Evolutionary conservation across 768 basidiomycete genomes (phyloP).

Genomic region (Astraeus odoratus): DNA sequence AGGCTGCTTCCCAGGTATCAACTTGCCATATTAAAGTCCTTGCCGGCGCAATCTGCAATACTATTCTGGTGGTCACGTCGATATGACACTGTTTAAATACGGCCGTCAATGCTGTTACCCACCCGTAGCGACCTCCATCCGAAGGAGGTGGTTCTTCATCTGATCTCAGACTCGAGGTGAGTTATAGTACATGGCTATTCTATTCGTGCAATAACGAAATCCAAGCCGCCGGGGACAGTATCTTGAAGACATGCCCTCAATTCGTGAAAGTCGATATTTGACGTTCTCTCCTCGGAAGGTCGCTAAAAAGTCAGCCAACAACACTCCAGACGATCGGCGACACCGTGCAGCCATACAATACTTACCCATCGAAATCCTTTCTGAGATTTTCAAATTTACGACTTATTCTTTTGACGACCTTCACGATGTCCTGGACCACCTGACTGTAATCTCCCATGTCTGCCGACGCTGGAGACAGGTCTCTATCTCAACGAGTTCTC

Average conservation of each 20-base stretch:
- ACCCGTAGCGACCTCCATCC: too few species aligned
- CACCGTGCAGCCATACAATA: neutral
- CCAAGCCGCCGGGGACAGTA: too few species aligned
- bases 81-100: too few species aligned
- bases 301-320: neutral
- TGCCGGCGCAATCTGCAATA: too few species aligned
- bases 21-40: too few species aligned
- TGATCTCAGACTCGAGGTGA: too few species aligned
- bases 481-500: slow-evolving; percentile 33
- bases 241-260: neutral
- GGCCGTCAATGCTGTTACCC: too few species aligned
- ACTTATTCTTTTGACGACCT: slow-evolving; percentile 21
- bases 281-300: neutral
- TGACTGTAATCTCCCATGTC: slow-evolving; percentile 39
- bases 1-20: too few species aligned
- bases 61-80: too few species aligned
- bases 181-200: neutral
- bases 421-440: slow-evolving; percentile 20
- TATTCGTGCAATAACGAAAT: neutral
- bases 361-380: slow-evolving; percentile 32
- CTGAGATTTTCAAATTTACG: slow-evolving; percentile 29
- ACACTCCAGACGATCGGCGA: neutral
- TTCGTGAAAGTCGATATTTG: neutral
- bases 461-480: slow-evolving; percentile 46
- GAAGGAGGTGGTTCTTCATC: too few species aligned